phyloP scores from a whole-genome alignment of 345 rosid genomes.

The Punica granatum region DNA sequence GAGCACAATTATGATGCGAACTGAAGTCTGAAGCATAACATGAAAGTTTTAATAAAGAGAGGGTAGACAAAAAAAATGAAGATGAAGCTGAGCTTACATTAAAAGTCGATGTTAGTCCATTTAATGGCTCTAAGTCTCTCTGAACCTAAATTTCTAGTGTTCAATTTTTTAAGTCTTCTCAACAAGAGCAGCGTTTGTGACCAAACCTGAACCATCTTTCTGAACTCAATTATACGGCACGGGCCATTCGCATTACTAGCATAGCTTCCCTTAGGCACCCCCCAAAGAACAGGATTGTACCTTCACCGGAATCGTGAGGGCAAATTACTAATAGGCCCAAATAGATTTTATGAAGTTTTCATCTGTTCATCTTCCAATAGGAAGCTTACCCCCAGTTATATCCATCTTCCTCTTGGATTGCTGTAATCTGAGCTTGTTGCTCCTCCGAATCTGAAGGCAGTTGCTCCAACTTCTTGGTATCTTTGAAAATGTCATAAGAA shows the following conservation, averaged over 20 bases:
- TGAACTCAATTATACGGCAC: conserved; percentile 64
- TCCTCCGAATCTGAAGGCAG: conserved; percentile 73
- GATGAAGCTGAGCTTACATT: not conserved
- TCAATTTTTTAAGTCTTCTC: not conserved
- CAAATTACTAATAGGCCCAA: conserved; percentile 10
- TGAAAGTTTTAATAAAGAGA: not conserved
- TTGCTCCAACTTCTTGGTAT: conserved; percentile 49
- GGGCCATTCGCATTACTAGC: conserved; percentile 73
- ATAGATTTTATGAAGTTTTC: not conserved
- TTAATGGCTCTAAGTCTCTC: not conserved
- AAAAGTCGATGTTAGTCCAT: not conserved
- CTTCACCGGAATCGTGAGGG: conserved; percentile 19
- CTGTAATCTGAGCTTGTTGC: conserved; percentile 69
- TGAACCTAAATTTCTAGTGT: not conserved
- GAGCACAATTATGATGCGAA: not conserved
- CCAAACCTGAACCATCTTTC: conserved; percentile 92
- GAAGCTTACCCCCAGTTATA: conserved; percentile 89
- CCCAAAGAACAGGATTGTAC: conserved; percentile 96
- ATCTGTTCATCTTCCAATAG: not conserved
- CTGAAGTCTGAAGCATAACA: not conserved
- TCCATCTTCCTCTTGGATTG: conserved; percentile 69
- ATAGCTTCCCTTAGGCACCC: conserved; percentile 98
- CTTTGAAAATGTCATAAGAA: conserved; percentile 31
- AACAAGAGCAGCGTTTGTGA: not conserved
- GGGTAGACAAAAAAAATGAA: not conserved